A percentile compares a stretch with the other conserved stretches of the same genome.
Conservation (phyloP, 495 filamentous ascomycete genomes). For the Aspergillus olivimuriae region DNA sequence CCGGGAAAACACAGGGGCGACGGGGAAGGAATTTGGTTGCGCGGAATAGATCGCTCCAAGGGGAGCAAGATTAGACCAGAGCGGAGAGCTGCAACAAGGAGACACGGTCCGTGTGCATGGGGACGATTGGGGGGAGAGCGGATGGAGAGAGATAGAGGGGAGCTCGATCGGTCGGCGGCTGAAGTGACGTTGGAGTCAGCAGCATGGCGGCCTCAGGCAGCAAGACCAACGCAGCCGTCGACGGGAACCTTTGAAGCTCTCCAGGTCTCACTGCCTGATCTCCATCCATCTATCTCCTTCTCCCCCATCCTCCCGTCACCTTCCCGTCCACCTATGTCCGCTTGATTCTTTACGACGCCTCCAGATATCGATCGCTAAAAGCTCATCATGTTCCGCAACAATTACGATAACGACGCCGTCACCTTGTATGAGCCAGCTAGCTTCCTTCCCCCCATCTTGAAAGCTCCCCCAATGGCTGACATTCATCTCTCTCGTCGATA, state of each 20-base stretch:
- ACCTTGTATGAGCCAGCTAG: constrained; percentile 73
- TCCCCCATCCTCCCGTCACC: constrained; percentile 7
- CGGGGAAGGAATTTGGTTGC: not conserved
- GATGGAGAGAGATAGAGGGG: not conserved
- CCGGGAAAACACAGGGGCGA: not conserved
- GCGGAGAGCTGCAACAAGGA: not conserved
- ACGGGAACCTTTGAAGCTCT: no score
- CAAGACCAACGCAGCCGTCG: constrained; percentile 17
- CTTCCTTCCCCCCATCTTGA: constrained; percentile 9
- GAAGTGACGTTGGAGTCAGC: constrained; percentile 32
- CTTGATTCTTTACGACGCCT: constrained; percentile 1
- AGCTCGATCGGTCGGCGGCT: not conserved
- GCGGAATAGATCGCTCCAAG: not conserved
- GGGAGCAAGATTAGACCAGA: not conserved
- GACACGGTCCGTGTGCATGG: constrained; percentile 5
- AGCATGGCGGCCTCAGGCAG: constrained; percentile 31
- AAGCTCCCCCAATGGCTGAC: constrained; percentile 12
- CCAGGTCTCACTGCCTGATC: not conserved
- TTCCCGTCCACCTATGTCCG: constrained; percentile 1
- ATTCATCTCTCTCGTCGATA: constrained; percentile 7
- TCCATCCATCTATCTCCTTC: not conserved
- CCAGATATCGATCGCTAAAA: constrained; percentile 1
- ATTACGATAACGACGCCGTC: constrained; percentile 99
- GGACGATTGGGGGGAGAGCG: not conserved
- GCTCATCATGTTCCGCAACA: constrained; percentile 91